These are phyloP conservation scores for Leptographium procerum DNA, from an alignment of 2,329 filamentous ascomycete species.

Conservation along the genomic window DNA sequence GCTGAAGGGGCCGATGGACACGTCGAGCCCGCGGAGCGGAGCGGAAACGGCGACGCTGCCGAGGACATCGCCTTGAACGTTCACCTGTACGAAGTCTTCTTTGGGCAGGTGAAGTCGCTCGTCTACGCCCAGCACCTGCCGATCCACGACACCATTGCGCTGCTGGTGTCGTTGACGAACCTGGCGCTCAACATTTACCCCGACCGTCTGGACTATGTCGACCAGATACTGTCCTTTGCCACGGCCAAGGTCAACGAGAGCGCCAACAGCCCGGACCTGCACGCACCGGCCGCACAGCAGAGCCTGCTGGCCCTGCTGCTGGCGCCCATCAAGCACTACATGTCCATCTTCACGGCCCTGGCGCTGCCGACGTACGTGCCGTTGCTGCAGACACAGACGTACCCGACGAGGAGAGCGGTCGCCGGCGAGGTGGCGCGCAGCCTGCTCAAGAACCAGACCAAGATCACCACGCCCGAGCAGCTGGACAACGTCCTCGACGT, in stretches of 20 bases:
- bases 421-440: constrained; percentile 78
- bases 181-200: constrained; percentile 94
- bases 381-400: constrained; percentile 81
- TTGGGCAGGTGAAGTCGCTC: constrained; percentile 86
- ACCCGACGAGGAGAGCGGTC: constrained; percentile 80
- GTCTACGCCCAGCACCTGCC: constrained; percentile 84
- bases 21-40: not conserved
- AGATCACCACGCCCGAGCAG: constrained; percentile 65
- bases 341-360: constrained; percentile 91
- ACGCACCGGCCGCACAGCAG: constrained; percentile 76
- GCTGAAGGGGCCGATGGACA: not conserved
- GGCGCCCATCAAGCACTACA: constrained; percentile 78
- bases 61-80: constrained; percentile 58
- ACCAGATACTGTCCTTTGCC: constrained; percentile 85
- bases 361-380: constrained; percentile 87
- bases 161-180: constrained; percentile 88
- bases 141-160: constrained; percentile 87
- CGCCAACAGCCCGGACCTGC: constrained; percentile 88
- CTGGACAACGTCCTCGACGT: constrained; percentile 83
- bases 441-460: constrained; percentile 71
- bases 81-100: constrained; percentile 94
- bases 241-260: constrained; percentile 78
- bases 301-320: constrained; percentile 84
- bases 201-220: constrained; percentile 82
- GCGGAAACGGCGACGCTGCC: not conserved